Base-by-base conservation (phyloP, 225 moss, liverwort and hornwort genomes). In the Neckera pumila region DNA sequence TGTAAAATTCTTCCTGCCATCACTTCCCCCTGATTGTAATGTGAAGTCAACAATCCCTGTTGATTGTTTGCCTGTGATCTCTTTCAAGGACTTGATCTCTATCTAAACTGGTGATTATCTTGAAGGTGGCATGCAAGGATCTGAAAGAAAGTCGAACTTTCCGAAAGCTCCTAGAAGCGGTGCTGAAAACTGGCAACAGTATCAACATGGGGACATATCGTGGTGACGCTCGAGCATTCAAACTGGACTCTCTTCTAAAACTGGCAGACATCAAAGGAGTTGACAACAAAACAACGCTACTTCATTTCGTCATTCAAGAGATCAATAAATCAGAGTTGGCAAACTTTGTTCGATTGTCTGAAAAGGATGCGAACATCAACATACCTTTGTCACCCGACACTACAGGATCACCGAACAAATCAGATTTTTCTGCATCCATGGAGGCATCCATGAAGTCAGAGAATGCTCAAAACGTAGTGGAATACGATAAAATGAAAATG, bases 241-340 rank as follows among this genome's bases (percentile, higher is more conserved):
- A 86, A 86, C 64, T 89, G 75, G 89, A 86, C 30, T 80, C 85
- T 45, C 89, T 89, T 73, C 85, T 89, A 23, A 89, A 89, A 81
- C 75, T 89, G 25, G 86, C 89, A 27, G 96, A 96, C 84, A 89
- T 94, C 49, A 96, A 96, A 82, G 96, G 93, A 65, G 87, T 90
- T 53, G 96, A 96, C 88, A 92, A 92, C 60, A 96, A 92, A 90
- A 96, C 92, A 40, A 94, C 96, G 47, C 94, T 96, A 36, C 95
- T 96, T 67, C 93, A 96, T 51, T 96, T 95, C 65, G 96, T 96
- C 34, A 89, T 96, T 59, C 91, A 92, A 81, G 95, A 96, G 86
- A 95, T 96, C 57, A 84, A 91, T 27, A 90, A 92, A 86, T 90
- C 90, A 76, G 96, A 96, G 81, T 86, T 88, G 30, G 88, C 85